Evolutionary conservation across 2,329 filamentous ascomycete genomes (phyloP), one percentile per base, ranked within the genome.

Genomic region (Aspergillus hiratsukae): DNA sequence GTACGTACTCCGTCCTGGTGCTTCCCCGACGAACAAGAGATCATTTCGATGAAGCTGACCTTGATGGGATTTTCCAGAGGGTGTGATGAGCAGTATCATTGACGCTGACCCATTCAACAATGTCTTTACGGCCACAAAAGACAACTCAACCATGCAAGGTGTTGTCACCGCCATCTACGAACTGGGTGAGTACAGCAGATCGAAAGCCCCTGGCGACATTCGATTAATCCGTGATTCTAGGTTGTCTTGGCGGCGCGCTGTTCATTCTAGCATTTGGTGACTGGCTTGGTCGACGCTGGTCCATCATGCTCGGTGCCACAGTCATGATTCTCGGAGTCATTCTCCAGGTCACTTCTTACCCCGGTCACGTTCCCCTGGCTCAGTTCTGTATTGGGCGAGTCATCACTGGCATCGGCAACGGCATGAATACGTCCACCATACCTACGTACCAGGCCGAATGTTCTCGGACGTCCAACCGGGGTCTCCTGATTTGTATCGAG

Each of bases 401-500:
- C 3, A 74, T 83, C 51, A 82, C 81, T 23, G 81, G 81, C 52
- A 66, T 83, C 21, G 81, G 80, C 7, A 83, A 82, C 57, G 81
- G 81, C 25, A 81, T 83, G 71, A 83, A 83, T 67, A 82, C 80
- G 3, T 77, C 76, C 0, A 82, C 80, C 0, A 81, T 82, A 28
- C 80, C 80, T 3, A 80, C 78, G 5, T 83, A 81, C 61, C 79
- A 81, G 69, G 78, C 79, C 6, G 80, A 82, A 61, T 81, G 79
- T 64, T 79, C 79, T 3, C 76, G 73, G 55, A 79, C 82, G 0
- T 80, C 78, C 62, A 85, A 84, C 68, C 79, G 83, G 60, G 84
- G 83, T 61, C 77, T 84, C 35, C 70, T 86, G 53, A 85, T 86
- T 62, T 85, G 83, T 68, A 83, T 85, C 49, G 82, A 79, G 65